Conservation (phyloP, 73 alveolate species). For the Tetrahymena borealis region DNA sequence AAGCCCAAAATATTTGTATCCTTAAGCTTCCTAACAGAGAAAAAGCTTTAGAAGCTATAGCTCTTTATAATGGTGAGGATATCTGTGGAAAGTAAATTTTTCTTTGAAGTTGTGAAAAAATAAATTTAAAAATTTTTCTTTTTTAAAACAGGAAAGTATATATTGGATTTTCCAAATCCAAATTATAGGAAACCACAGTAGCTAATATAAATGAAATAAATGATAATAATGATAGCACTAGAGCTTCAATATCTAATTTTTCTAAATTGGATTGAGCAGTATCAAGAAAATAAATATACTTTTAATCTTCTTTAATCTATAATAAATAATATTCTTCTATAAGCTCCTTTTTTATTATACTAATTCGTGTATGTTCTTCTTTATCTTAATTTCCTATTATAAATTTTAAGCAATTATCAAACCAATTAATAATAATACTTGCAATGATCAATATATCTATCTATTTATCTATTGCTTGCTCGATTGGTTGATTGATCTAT, state of each 20-base stretch:
- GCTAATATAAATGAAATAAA: neutral
- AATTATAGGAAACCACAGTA: neutral
- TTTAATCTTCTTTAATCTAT: neutral
- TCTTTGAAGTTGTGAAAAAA: neutral
- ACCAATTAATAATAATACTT: neutral
- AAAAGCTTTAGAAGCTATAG: neutral
- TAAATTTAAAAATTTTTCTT: neutral
- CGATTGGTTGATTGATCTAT: no score
- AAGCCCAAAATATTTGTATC: neutral
- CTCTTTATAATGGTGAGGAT: neutral
- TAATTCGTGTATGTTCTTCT: neutral
- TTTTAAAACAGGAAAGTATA: neutral
- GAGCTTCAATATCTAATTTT: neutral
- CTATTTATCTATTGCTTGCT: no score
- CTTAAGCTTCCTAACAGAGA: neutral
- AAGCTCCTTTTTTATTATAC: neutral
- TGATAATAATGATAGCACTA: neutral
- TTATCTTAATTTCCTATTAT: neutral
- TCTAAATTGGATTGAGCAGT: neutral
- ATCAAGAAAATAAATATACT: neutral
- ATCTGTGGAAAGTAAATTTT: neutral
- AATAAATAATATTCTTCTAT: neutral
- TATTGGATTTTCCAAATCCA: neutral
- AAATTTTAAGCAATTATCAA: neutral
- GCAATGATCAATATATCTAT: no score